Evolutionary conservation across 1,284 basidiomycete genomes (phyloP).

Genomic region (Golubevia pallescens): DNA sequence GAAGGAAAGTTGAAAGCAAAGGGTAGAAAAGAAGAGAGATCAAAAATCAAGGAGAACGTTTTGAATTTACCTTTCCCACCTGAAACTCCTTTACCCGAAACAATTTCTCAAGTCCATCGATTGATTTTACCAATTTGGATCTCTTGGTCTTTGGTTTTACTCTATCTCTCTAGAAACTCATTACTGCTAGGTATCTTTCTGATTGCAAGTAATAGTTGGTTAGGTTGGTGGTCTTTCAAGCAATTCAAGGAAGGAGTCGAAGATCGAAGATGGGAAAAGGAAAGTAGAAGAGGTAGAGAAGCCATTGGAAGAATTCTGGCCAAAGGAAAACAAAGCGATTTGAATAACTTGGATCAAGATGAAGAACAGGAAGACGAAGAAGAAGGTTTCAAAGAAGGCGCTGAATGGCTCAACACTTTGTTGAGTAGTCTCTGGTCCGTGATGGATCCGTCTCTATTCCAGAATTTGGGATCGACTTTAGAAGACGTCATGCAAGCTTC

Average conservation of each 20-base stretch:
- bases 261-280: slow-evolving; percentile 28
- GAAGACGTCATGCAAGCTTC: slow-evolving; percentile 46
- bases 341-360: slow-evolving; percentile 2
- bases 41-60: slow-evolving; percentile 13
- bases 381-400: slow-evolving; percentile 22
- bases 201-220: slow-evolving; percentile 24
- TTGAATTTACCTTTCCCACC: slow-evolving; percentile 25
- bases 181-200: slow-evolving; percentile 11
- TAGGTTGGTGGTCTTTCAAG: slow-evolving; percentile 28
- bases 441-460: slow-evolving; percentile 34
- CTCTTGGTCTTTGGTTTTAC: slow-evolving; percentile 11
- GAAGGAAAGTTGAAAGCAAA: not conserved
- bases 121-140: slow-evolving; percentile 18
- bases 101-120: slow-evolving; percentile 11
- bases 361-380: not conserved
- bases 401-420: slow-evolving; percentile 40
- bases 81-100: slow-evolving; percentile 14
- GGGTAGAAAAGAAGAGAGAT: slow-evolving; percentile 8
- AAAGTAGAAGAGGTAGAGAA: slow-evolving; percentile 16
- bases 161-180: slow-evolving; percentile 4
- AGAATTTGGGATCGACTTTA: slow-evolving; percentile 22
- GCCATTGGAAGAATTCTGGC: not conserved
- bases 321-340: not conserved
- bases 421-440: slow-evolving; percentile 28
- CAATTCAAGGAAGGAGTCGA: slow-evolving; percentile 12